Evolutionary conservation across 1,284 basidiomycete species (phyloP).

Genomic region (Papiliotrema terrestris): DNA sequence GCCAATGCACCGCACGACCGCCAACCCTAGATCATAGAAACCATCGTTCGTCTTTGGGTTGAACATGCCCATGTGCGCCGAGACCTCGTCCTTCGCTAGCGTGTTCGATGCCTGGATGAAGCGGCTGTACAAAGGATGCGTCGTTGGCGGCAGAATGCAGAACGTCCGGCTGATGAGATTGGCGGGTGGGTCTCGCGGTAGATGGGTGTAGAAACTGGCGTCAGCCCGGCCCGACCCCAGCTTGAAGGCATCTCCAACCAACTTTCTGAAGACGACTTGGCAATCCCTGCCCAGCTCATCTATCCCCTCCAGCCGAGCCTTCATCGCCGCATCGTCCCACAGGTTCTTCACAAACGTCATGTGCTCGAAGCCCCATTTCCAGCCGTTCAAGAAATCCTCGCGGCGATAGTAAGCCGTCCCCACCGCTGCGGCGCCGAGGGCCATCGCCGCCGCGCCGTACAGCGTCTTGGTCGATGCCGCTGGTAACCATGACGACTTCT

Average conservation of each 20-base stretch:
- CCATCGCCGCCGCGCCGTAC: slow-evolving; percentile 56
- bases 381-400: slow-evolving; percentile 63
- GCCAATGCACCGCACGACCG: slow-evolving; percentile 52
- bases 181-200: slow-evolving; percentile 61
- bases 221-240: background rate
- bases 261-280: slow-evolving; percentile 69
- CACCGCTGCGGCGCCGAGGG: slow-evolving; percentile 79
- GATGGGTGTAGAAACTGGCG: slow-evolving; percentile 67
- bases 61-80: slow-evolving; percentile 90
- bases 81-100: slow-evolving; percentile 70
- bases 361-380: slow-evolving; percentile 79
- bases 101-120: slow-evolving; percentile 65
- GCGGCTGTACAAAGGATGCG: slow-evolving; percentile 55
- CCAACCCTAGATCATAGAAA: slow-evolving; percentile 79
- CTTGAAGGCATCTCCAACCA: slow-evolving; percentile 31
- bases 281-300: slow-evolving; percentile 56
- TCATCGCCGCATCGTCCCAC: slow-evolving; percentile 72
- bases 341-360: slow-evolving; percentile 84
- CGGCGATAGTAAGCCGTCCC: slow-evolving; percentile 75
- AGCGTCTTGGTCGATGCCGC: slow-evolving; percentile 19
- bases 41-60: slow-evolving; percentile 75
- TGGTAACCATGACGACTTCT: slow-evolving; percentile 14
- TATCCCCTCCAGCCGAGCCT: slow-evolving; percentile 61
- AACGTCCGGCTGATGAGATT: slow-evolving; percentile 65
- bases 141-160: slow-evolving; percentile 63